These are phyloP conservation scores for Hypsizygus marmoreus DNA, from an alignment of 768 basidiomycete genomes.

Conservation along the genomic window DNA sequence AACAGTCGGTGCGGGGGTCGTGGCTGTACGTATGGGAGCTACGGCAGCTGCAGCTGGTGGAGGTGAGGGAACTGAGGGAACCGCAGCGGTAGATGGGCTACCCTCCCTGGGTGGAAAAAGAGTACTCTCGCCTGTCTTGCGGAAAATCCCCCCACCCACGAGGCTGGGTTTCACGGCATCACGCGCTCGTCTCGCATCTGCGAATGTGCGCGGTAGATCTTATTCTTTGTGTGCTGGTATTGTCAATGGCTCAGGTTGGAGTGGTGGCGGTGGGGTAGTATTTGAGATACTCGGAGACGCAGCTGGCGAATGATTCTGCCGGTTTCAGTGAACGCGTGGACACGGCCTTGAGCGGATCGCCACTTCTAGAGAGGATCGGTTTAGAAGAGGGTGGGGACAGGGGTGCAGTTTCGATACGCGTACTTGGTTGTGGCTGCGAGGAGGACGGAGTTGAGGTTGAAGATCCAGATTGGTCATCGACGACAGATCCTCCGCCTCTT, in stretches of 20 bases:
- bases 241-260: constrained; percentile 4
- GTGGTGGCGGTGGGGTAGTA: constrained; percentile 1
- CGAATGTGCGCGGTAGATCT: constrained; percentile 43
- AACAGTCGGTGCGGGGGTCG: not conserved
- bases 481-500: constrained; percentile 17
- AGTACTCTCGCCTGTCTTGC: constrained; percentile 59
- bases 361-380: not conserved
- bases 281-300: too few species aligned
- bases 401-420: not conserved
- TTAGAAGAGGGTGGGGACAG: not conserved
- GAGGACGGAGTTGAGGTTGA: not conserved
- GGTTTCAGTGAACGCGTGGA: constrained; percentile 36
- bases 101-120: constrained; percentile 45
- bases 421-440: not conserved
- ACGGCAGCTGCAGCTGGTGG: not conserved
- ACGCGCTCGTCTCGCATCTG: constrained; percentile 59
- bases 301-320: constrained; percentile 2
- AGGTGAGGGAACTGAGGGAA: constrained; percentile 9
- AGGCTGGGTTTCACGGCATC: constrained; percentile 44
- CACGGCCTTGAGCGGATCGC: constrained; percentile 34
- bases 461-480: constrained; percentile 6
- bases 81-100: constrained; percentile 1
- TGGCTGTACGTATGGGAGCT: not conserved
- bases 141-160: constrained; percentile 76
- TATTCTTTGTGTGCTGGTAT: constrained; percentile 20